Evolutionary conservation across 2,329 filamentous ascomycete genomes (phyloP), one percentile per base, ranked within the genome.

Genomic region (Tolypocladium paradoxum): DNA sequence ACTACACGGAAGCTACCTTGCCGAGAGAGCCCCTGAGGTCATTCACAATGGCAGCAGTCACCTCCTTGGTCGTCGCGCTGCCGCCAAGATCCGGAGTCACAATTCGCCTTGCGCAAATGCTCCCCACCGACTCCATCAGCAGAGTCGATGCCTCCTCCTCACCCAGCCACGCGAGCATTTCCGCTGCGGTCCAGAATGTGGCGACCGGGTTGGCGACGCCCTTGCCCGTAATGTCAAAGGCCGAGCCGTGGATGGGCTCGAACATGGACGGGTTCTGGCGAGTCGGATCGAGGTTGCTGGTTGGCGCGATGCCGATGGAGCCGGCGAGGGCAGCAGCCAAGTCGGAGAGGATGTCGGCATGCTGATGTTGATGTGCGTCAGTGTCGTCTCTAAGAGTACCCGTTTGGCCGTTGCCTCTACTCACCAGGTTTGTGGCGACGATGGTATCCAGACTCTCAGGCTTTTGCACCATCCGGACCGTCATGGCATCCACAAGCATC

Each of bases 301-400:
- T 87, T 0, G 85, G 85, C 0, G 85, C 85, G 52, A 89, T 87
- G 1, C 85, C 85, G 58, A 89, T 88, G 0, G 79, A 84, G 0
- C 85, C 85, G 1, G 85, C 83, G 12, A 87, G 72, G 0, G 84
- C 83, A 2, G 86, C 84, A 1, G 84, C 85, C 3, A 89, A 72
- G 62, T 89, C 85, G 0, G 84, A 87, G 0, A 89, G 74, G 50
- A 88, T 87, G 58, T 88, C 84, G 2, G 82, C 83, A 53, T 75
- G 74, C 37, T 40, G 29, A 29, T 29, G 29, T 29, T 29, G 29
- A 8, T 29, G 4, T n/a, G 29, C 29, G 29, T 29, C 29, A 29
- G 29, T 29, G 4, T 29, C 29, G 6, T 29, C 22, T n/a, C n/a
- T 4, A 3, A 6, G 37, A 24, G 37, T 29, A 40, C 8, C 7